phyloP scores from a whole-genome alignment of 2,329 filamentous ascomycete genomes.

The Sporothrix curviconia region DNA sequence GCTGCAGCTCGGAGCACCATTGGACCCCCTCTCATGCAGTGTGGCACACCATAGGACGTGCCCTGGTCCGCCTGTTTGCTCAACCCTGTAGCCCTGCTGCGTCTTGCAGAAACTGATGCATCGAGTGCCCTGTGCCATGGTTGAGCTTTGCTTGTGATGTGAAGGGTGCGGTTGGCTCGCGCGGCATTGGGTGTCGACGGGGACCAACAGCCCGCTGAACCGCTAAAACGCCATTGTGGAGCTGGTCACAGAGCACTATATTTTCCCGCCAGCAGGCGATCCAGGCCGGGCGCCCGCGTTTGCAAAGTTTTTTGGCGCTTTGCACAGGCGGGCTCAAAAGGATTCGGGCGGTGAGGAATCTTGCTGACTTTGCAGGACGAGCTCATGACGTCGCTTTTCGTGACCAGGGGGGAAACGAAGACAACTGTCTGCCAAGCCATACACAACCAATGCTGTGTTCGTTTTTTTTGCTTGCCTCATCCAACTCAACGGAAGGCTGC shows the following conservation, averaged over 20 bases:
- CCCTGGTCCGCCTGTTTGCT: neutral
- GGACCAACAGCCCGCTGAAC: neutral
- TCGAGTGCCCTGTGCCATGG: too few species aligned
- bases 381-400: too few species aligned
- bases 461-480: too few species aligned
- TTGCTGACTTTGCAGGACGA: too few species aligned
- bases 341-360: too few species aligned
- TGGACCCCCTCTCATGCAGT: slow-evolving; percentile 1
- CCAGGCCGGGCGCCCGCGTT: neutral
- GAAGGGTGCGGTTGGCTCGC: neutral
- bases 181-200: neutral
- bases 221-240: neutral
- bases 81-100: neutral
- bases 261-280: slow-evolving; percentile 5
- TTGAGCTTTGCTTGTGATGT: too few species aligned
- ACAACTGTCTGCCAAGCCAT: too few species aligned
- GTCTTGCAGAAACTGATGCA: neutral
- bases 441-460: too few species aligned
- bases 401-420: too few species aligned
- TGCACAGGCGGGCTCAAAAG: too few species aligned
- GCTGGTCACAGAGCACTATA: neutral
- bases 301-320: neutral
- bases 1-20: neutral
- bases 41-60: neutral
- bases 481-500: too few species aligned